phyloP scores from a whole-genome alignment of 306 rosid species.

The Geum urbanum region DNA sequence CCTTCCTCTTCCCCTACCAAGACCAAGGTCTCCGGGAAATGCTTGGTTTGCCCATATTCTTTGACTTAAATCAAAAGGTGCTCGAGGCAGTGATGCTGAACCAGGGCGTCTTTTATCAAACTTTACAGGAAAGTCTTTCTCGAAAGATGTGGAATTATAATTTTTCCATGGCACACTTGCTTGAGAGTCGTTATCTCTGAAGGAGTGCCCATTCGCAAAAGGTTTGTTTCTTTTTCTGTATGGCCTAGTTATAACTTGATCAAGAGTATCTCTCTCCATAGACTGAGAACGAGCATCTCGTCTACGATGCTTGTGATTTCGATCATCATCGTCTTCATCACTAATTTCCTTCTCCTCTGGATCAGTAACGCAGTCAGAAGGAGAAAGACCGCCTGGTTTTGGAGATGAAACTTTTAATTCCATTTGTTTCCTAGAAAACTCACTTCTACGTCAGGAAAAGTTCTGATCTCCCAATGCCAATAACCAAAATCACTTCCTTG shows the following conservation, averaged over 20 bases:
- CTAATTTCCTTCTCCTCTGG: constrained; percentile 95
- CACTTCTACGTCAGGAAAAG: constrained; percentile 29
- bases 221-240: constrained; percentile 69
- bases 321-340: constrained; percentile 92
- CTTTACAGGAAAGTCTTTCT: constrained; percentile 45
- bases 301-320: constrained; percentile 93
- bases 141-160: constrained; percentile 40
- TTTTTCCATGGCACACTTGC: constrained; percentile 51
- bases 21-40: constrained; percentile 54
- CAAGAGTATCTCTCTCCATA: constrained; percentile 67
- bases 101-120: constrained; percentile 79
- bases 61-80: constrained; percentile 63
- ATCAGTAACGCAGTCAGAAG: constrained; percentile 63
- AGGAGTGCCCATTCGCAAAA: constrained; percentile 58
- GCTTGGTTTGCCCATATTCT: constrained; percentile 58
- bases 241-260: constrained; percentile 67
- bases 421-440: constrained; percentile 39
- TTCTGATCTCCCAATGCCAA: constrained; percentile 35
- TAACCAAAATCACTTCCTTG: constrained; percentile 31
- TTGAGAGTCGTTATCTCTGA: constrained; percentile 76
- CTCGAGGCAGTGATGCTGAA: constrained; percentile 44
- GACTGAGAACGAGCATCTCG: constrained; percentile 72
- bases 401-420: constrained; percentile 76
- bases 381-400: constrained; percentile 54
- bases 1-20: constrained; percentile 91